Percentiles rank a stretch among this genome's conserved stretches.
Conservation (phyloP, 352 stramenopile species). For the Elongisporangium undulatum region DNA sequence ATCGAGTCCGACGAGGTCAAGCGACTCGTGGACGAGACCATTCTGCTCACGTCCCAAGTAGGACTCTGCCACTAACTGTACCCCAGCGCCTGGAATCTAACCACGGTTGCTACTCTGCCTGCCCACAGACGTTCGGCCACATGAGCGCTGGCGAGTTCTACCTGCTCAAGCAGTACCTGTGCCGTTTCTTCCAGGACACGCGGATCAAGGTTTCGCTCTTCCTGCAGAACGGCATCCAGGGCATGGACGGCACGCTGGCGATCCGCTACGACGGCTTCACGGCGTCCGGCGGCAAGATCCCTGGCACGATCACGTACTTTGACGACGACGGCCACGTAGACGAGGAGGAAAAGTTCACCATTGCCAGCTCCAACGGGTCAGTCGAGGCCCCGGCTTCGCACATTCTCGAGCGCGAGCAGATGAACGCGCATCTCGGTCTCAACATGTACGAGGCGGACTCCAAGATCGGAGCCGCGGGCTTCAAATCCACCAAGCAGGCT, state of each 20-base stretch:
- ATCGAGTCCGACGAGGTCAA: constrained; percentile 64
- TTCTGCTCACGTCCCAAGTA: constrained; percentile 66
- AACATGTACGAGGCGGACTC: constrained; percentile 86
- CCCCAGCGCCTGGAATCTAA: neutral
- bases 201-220: constrained; percentile 92
- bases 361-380: constrained; percentile 45
- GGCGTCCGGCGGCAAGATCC: constrained; percentile 54
- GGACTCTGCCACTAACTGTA: neutral
- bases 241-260: constrained; percentile 73
- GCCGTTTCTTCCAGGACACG: constrained; percentile 87
- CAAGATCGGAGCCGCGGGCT: constrained; percentile 24
- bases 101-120: neutral
- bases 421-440: constrained; percentile 53
- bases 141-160: constrained; percentile 73
- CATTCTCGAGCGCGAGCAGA: constrained; percentile 57
- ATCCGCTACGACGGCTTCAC: constrained; percentile 78
- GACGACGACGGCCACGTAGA: constrained; percentile 54
- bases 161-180: constrained; percentile 82
- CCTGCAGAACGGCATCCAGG: constrained; percentile 85
- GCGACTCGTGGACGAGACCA: constrained; percentile 70
- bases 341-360: constrained; percentile 63
- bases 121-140: constrained; percentile 41
- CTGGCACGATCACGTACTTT: constrained; percentile 67
- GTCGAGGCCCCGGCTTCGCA: constrained; percentile 42
- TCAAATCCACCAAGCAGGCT: constrained; percentile 48